A percentile compares a stretch with the other conserved stretches of the same genome.
These are phyloP conservation scores for Euphrasia confusa DNA, from an alignment of 257 asterid genomes.

Conservation along the genomic window DNA sequence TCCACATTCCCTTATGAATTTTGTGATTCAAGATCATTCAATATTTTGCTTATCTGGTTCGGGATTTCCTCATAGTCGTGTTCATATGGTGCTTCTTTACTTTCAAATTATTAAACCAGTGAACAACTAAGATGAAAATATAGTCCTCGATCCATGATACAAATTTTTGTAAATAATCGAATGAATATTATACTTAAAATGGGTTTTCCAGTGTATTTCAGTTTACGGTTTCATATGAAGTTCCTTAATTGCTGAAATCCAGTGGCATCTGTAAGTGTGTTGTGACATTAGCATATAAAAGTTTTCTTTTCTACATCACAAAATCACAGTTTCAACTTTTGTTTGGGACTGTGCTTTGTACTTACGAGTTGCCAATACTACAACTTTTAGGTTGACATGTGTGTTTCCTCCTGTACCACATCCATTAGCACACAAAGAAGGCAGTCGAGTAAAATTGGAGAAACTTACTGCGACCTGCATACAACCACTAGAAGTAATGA, in stretches of 20 bases:
- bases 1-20: conserved; percentile 1
- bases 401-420: too few relatives aligned
- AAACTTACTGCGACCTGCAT: too few relatives aligned
- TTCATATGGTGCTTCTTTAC: conserved; percentile 2
- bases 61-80: conserved; percentile 4
- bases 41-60: not conserved
- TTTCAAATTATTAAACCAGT: conserved; percentile 8
- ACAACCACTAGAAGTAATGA: too few relatives aligned
- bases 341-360: conserved; percentile 11
- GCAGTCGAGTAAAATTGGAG: too few relatives aligned
- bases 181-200: too few relatives aligned
- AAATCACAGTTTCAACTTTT: too few relatives aligned
- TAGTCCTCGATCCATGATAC: too few relatives aligned
- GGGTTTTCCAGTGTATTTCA: conserved; percentile 35
- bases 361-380: conserved; percentile 25
- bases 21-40: not conserved
- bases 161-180: not conserved
- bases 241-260: conserved; percentile 78
- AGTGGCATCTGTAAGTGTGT: conserved; percentile 78
- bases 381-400: conserved; percentile 83
- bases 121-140: not conserved
- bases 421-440: too few relatives aligned
- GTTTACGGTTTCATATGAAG: conserved; percentile 95
- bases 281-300: too few relatives aligned
- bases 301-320: too few relatives aligned